These are phyloP conservation scores for Haplosporangium gracile DNA, from an alignment of 192 early-diverging fungal species.

Conservation along the genomic window DNA sequence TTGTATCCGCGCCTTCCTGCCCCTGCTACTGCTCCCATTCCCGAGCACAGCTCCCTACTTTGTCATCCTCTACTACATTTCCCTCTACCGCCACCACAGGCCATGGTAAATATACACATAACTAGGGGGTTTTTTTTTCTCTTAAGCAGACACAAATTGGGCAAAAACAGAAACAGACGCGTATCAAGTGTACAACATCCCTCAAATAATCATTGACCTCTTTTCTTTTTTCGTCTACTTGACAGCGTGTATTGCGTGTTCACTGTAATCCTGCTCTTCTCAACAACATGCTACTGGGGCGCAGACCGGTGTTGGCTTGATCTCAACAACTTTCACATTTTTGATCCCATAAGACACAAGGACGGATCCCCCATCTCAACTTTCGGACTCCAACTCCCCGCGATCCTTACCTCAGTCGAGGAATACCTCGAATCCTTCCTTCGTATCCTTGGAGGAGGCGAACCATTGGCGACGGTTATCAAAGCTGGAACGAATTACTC, in stretches of 20 bases:
- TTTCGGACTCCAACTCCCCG: conserved; percentile 38
- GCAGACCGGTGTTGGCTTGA: conserved; percentile 72
- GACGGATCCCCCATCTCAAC: conserved; percentile 44
- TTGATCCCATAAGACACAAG: conserved; percentile 36
- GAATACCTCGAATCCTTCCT: conserved; percentile 18
- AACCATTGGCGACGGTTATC: conserved; percentile 36
- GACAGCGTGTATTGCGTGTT: conserved; percentile 69
- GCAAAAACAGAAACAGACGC: background rate
- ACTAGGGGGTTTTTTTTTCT: background rate
- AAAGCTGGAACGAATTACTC: conserved; percentile 22
- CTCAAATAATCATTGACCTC: background rate
- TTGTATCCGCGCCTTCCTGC: conserved; percentile 71
- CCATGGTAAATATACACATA: conserved; percentile 61
- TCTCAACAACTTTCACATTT: conserved; percentile 54
- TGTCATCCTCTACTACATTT: conserved; percentile 65
- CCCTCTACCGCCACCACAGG: conserved; percentile 69
- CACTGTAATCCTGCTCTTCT: conserved; percentile 67
- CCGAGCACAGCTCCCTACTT: conserved; percentile 71
- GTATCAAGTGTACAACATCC: background rate
- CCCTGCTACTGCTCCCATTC: conserved; percentile 69
- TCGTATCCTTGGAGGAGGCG: conserved; percentile 31
- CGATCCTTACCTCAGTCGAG: conserved; percentile 29
- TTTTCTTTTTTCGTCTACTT: background rate
- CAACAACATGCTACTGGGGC: conserved; percentile 74
- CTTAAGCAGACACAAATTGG: background rate